Base-by-base conservation (phyloP, 495 filamentous ascomycete genomes). In the Ascobolus immersus region DNA sequence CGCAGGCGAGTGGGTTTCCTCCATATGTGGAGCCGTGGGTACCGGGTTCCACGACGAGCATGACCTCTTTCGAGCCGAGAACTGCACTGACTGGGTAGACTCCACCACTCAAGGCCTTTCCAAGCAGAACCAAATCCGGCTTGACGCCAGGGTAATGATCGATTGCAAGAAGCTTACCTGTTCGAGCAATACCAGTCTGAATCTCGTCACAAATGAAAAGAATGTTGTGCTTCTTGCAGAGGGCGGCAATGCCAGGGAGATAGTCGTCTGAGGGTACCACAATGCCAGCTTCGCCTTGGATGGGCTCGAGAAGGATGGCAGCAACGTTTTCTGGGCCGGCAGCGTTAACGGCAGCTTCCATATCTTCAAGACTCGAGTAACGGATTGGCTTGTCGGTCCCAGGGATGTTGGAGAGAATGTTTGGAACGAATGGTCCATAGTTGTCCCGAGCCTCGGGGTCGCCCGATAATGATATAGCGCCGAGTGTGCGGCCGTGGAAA, bases 71-170 rank as follows among this genome's bases (percentile, higher is more conserved):
- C 42, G 70, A 69, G 11, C 73, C 77, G 30, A 99, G 62, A 32
- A 99, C 86, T 47, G 73, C 80, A 21, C 82, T 93, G 23, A 99
- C 86, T 17, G 86, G 86, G 54, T 99, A 94, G 77, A 99, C 89
- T 50, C 86, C 86, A 35, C 86, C 86, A 24, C 79, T 90, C 47
- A 99, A 84, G 39, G 86, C 86, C 61, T 99, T 99, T 40, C 86
- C 86, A 25, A 99, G 65, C 33, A 90, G 67, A 18, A 99, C 73
- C 48, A 99, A 58, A 50, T 99, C 89, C 11, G 86, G 86, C 57
- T 81, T 86, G 59, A 99, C 77, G 37, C 71, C 74, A n/a, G n/a
- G n/a, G 33, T 77, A 73, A 80, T 89, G 93, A 53, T 94, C 72
- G 45, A 71, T 72, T 60, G 86, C 94, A 17, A 99, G 63, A 53